Conservation (phyloP, 2,329 filamentous ascomycete genomes). For the Geosmithia flava region DNA sequence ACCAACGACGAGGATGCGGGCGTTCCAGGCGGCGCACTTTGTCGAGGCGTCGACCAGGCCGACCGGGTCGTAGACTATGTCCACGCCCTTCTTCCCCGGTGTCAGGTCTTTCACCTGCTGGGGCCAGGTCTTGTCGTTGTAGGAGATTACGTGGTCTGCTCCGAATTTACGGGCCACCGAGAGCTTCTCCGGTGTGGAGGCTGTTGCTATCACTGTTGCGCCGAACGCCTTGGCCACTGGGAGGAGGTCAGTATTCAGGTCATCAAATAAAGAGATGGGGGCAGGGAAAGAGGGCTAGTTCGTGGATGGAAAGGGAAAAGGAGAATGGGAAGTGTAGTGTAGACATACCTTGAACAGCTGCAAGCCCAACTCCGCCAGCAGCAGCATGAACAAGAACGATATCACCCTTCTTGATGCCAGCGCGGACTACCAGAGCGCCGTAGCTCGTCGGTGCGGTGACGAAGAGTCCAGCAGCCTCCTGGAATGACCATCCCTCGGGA, state of each 20-base stretch:
- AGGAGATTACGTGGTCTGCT: constrained; percentile 74
- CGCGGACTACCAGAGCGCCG: constrained; percentile 67
- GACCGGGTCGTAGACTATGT: constrained; percentile 92
- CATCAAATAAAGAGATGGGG: not conserved
- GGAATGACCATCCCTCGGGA: constrained; percentile 70
- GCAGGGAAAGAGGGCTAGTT: not conserved
- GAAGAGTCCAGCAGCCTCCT: constrained; percentile 78
- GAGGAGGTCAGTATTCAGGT: not conserved
- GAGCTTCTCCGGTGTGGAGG: constrained; percentile 68
- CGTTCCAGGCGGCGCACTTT: constrained; percentile 92
- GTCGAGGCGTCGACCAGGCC: constrained; percentile 78
- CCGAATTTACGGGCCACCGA: constrained; percentile 69
- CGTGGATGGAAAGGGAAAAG: not conserved
- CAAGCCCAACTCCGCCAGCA: constrained; percentile 81
- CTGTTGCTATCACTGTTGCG: constrained; percentile 86
- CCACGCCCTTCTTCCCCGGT: constrained; percentile 60
- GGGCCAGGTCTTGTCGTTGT: constrained; percentile 53
- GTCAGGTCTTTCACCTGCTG: constrained; percentile 64
- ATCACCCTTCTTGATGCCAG: constrained; percentile 66
- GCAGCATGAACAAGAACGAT: constrained; percentile 86
- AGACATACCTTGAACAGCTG: constrained; percentile 62
- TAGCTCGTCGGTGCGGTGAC: constrained; percentile 89
- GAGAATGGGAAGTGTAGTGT: not conserved
- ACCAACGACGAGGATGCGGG: constrained; percentile 73
- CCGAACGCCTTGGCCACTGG: constrained; percentile 77